These are phyloP conservation scores for Venustampulla echinocandica DNA, from an alignment of 495 filamentous ascomycete genomes.

Conservation along the genomic window DNA sequence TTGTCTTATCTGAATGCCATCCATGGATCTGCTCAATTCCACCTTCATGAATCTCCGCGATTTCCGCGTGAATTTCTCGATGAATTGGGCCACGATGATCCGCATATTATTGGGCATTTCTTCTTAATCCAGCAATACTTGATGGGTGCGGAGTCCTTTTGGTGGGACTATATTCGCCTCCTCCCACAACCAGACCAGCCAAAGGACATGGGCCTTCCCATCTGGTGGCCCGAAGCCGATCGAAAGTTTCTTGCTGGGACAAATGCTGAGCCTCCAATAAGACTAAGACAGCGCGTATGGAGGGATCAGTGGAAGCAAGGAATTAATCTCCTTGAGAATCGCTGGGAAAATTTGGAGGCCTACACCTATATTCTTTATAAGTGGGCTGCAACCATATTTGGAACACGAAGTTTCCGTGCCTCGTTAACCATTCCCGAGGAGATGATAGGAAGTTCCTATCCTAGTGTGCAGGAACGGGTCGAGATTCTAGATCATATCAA, in stretches of 20 bases:
- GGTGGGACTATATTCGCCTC: slow-evolving; percentile 42
- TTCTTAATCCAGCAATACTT: slow-evolving; percentile 29
- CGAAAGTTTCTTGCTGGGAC: slow-evolving; percentile 38
- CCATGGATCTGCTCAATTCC: neutral
- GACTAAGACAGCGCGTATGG: slow-evolving; percentile 21
- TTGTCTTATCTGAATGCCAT: slow-evolving; percentile 21
- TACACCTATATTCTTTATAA: slow-evolving; percentile 35
- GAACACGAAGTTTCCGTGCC: slow-evolving; percentile 44
- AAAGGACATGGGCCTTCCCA: slow-evolving; percentile 32
- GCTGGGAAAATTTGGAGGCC: slow-evolving; percentile 26
- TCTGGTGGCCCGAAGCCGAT: slow-evolving; percentile 27
- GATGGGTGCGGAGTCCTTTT: slow-evolving; percentile 35
- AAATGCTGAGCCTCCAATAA: slow-evolving; percentile 37
- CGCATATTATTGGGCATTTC: slow-evolving; percentile 21
- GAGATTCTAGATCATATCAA: slow-evolving; percentile 35
- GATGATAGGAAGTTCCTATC: slow-evolving; percentile 6
- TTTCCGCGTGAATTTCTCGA: slow-evolving; percentile 18
- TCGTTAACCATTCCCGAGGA: slow-evolving; percentile 24
- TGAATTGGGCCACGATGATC: slow-evolving; percentile 6
- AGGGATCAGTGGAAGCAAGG: slow-evolving; percentile 9
- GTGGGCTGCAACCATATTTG: slow-evolving; percentile 48
- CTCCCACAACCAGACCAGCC: slow-evolving; percentile 41
- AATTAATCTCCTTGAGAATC: slow-evolving; percentile 8
- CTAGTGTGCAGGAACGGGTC: neutral
- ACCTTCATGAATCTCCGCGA: neutral